These are phyloP conservation scores for Plantago rigida DNA, from an alignment of 305 asterid species.

Conservation along the genomic window DNA sequence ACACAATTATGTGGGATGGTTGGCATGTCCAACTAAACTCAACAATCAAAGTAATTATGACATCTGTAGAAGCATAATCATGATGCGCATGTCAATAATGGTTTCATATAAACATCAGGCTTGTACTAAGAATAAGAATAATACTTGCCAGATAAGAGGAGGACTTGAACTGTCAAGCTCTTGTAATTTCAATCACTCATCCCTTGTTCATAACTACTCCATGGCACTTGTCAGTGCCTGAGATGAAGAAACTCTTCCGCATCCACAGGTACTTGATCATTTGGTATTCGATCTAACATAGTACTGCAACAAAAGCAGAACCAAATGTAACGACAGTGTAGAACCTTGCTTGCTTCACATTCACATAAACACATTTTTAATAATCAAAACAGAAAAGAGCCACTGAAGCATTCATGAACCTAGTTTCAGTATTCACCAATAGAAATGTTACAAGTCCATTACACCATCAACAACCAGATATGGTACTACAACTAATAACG, in stretches of 20 bases:
- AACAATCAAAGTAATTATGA: conserved; percentile 9
- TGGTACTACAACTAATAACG: too few species aligned
- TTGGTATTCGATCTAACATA: background rate
- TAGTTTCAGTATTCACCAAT: too few species aligned
- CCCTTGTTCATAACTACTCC: conserved; percentile 1
- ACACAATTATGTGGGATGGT: conserved; percentile 13
- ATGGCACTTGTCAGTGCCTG: conserved; percentile 7
- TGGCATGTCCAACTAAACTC: background rate
- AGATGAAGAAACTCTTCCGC: background rate
- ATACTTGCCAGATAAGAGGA: conserved; percentile 9
- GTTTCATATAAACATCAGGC: background rate
- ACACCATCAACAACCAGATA: too few species aligned
- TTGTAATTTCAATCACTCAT: background rate
- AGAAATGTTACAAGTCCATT: too few species aligned
- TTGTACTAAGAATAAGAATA: conserved; percentile 13
- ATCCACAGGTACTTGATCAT: background rate
- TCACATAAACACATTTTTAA: background rate
- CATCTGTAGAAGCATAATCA: conserved; percentile 12
- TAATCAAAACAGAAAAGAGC: too few species aligned
- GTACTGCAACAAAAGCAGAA: background rate
- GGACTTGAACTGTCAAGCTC: conserved; percentile 7
- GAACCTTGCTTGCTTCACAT: background rate
- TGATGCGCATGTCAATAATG: conserved; percentile 5
- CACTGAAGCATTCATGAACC: too few species aligned
- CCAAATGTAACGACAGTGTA: background rate